A percentile compares a stretch with the other conserved stretches of the same genome.
These are phyloP conservation scores for Lipomyces yamadae DNA, from an alignment of 805 yeast genomes.

Conservation along the genomic window DNA sequence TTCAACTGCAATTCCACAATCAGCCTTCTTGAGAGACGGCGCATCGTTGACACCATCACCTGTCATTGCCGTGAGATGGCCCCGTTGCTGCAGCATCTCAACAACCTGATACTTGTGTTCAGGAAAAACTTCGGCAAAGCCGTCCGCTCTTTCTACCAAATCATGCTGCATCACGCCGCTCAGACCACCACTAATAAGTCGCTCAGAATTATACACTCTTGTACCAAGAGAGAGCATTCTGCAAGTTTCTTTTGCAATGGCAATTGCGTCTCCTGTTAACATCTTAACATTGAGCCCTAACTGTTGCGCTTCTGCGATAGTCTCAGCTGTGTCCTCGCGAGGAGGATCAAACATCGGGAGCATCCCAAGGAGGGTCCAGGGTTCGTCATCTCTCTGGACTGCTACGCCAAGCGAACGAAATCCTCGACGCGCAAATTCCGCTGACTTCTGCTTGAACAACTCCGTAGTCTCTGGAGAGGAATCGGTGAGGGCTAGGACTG, in stretches of 20 bases:
- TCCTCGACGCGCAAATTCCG: slow-evolving; percentile 97
- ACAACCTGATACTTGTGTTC: slow-evolving; percentile 68
- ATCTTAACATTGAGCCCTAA: slow-evolving; percentile 95
- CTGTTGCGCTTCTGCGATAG: slow-evolving; percentile 86
- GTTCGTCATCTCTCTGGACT: slow-evolving; percentile 97
- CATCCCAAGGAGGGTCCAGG: slow-evolving; percentile 96
- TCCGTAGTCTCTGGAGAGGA: slow-evolving; percentile 91
- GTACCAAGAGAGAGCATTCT: slow-evolving; percentile 96
- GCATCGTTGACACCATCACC: slow-evolving; percentile 72
- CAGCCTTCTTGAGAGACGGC: slow-evolving; percentile 68
- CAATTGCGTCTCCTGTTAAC: slow-evolving; percentile 99
- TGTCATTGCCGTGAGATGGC: slow-evolving; percentile 68
- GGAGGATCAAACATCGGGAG: slow-evolving; percentile 99
- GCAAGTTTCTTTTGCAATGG: slow-evolving; percentile 98
- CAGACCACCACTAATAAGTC: slow-evolving; percentile 77
- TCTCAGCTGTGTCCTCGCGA: slow-evolving; percentile 96
- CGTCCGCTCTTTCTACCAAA: slow-evolving; percentile 86
- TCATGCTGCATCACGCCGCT: slow-evolving; percentile 69
- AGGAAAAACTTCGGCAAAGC: slow-evolving; percentile 78
- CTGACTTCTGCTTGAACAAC: slow-evolving; percentile 95
- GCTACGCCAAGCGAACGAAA: slow-evolving; percentile 99
- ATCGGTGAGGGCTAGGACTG: slow-evolving; percentile 96
- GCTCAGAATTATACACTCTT: slow-evolving; percentile 94
- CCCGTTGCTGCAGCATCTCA: slow-evolving; percentile 64
- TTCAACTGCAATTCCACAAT: slow-evolving; percentile 82